Percentiles rank a stretch among this genome's conserved stretches.
Conservation (phyloP, 1,284 basidiomycete species). For the Ceratobasidium sp. region DNA sequence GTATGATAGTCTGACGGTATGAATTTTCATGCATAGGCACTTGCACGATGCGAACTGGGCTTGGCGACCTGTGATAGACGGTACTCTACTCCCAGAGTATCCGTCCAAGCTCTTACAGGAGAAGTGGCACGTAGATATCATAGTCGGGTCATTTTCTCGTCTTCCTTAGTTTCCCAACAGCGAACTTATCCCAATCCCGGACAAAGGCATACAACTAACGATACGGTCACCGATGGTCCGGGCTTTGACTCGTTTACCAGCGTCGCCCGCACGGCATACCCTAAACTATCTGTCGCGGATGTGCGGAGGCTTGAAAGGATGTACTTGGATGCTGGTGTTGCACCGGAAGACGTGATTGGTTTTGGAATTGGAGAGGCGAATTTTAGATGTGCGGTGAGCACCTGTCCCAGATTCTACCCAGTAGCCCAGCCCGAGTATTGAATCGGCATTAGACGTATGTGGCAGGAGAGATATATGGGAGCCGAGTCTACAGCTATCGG, state of each 20-base stretch:
- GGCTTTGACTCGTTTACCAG: neutral
- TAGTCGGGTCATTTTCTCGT: constrained; percentile 64
- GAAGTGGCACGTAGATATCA: constrained; percentile 65
- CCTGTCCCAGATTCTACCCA: too few relatives aligned
- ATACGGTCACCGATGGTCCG: constrained; percentile 4
- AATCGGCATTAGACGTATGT: neutral
- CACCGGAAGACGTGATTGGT: constrained; percentile 15
- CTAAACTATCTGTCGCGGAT: constrained; percentile 7
- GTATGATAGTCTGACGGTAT: too few relatives aligned
- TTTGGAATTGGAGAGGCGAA: constrained; percentile 6
- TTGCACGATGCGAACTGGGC: constrained; percentile 13
- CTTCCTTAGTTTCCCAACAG: neutral
- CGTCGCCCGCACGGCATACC: neutral
- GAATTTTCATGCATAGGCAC: neutral
- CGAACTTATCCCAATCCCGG: neutral
- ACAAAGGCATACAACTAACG: constrained; percentile 31
- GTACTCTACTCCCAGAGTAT: constrained; percentile 62
- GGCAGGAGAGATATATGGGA: constrained; percentile 12
- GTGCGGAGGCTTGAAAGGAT: constrained; percentile 5
- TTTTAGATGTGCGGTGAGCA: constrained; percentile 24
- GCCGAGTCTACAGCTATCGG: constrained; percentile 23
- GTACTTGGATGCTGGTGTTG: constrained; percentile 20
- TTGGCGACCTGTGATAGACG: constrained; percentile 64
- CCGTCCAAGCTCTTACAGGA: constrained; percentile 61
- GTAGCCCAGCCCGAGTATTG: too few relatives aligned